phyloP scores from a whole-genome alignment of 495 filamentous ascomycete genomes.

The Penicillium lagena region DNA sequence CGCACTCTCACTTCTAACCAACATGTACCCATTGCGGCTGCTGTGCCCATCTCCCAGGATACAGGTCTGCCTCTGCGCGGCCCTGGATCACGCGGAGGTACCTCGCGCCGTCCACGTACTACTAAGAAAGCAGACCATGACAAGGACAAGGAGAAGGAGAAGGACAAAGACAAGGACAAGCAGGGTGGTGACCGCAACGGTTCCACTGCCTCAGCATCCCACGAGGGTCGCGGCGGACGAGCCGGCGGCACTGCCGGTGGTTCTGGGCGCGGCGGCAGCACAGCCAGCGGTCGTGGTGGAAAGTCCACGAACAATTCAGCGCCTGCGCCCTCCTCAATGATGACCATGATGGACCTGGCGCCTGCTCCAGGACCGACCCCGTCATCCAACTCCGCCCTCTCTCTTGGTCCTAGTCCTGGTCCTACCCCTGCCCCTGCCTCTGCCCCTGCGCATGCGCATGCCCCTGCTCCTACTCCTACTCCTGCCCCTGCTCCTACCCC shows the following conservation, averaged over 20 bases:
- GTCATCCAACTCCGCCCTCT: slow-evolving; percentile 16
- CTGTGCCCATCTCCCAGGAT: slow-evolving; percentile 38
- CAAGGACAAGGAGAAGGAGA: slow-evolving; percentile 3
- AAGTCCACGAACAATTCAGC: slow-evolving; percentile 9
- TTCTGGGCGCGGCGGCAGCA: slow-evolving; percentile 27
- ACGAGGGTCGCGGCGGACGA: slow-evolving; percentile 22
- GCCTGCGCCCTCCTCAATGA: slow-evolving; percentile 6
- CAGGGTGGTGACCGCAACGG: slow-evolving; percentile 44
- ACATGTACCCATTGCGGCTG: slow-evolving; percentile 34
- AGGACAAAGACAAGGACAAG: slow-evolving; percentile 37
- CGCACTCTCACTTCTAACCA: slow-evolving; percentile 31
- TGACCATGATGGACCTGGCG: slow-evolving; percentile 23
- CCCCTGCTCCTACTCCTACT: slow-evolving; percentile 17
- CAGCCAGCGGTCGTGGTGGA: slow-evolving; percentile 19
- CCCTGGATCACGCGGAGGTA: slow-evolving; percentile 74
- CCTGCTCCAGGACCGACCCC: slow-evolving; percentile 11
- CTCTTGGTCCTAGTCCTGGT: slow-evolving; percentile 16
- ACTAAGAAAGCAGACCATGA: slow-evolving; percentile 63
- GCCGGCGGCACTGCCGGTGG: slow-evolving; percentile 14
- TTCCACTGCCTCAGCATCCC: slow-evolving; percentile 12
- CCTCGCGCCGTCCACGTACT: slow-evolving; percentile 69
- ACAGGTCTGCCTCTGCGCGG: slow-evolving; percentile 54
- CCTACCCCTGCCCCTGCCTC: slow-evolving; percentile 9
- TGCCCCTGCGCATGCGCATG: too few species aligned
- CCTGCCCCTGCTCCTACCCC: slow-evolving; percentile 15